phyloP scores from a whole-genome alignment of 495 filamentous ascomycete genomes.

The Neurospora terricola region DNA sequence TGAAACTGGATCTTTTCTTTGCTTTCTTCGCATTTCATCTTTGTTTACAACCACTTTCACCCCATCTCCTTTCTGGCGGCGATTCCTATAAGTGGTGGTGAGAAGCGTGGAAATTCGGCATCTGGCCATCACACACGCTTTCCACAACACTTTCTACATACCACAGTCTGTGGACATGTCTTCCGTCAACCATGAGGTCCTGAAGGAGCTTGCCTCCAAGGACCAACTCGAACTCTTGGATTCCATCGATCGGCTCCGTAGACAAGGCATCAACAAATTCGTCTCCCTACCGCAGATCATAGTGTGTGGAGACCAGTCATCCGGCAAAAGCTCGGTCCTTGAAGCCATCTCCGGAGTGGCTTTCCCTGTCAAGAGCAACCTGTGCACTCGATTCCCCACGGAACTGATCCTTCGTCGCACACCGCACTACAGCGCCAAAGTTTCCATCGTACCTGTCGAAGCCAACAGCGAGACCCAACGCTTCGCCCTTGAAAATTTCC shows the following conservation, averaged over 20 bases:
- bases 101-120: no score
- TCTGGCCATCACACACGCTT: no score
- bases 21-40: no score
- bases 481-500: constrained; percentile 10
- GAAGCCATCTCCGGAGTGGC: constrained; percentile 62
- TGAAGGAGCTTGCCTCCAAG: constrained; percentile 8
- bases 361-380: constrained; percentile 50
- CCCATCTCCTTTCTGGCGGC: no score
- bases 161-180: no score
- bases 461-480: constrained; percentile 15
- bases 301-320: constrained; percentile 60
- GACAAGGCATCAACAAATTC: constrained; percentile 42
- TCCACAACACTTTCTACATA: no score
- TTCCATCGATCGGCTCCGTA: constrained; percentile 47
- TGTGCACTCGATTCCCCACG: constrained; percentile 59
- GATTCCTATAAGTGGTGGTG: no score
- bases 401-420: constrained; percentile 47
- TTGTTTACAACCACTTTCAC: no score
- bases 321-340: constrained; percentile 64
- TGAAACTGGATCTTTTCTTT: no score
- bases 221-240: constrained; percentile 42
- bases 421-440: constrained; percentile 22
- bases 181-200: no score
- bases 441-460: constrained; percentile 35
- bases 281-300: constrained; percentile 57